A percentile compares a stretch with the other conserved stretches of the same genome.
phyloP scores from a whole-genome alignment of 257 asterid species.

The Coffea eugenioides region DNA sequence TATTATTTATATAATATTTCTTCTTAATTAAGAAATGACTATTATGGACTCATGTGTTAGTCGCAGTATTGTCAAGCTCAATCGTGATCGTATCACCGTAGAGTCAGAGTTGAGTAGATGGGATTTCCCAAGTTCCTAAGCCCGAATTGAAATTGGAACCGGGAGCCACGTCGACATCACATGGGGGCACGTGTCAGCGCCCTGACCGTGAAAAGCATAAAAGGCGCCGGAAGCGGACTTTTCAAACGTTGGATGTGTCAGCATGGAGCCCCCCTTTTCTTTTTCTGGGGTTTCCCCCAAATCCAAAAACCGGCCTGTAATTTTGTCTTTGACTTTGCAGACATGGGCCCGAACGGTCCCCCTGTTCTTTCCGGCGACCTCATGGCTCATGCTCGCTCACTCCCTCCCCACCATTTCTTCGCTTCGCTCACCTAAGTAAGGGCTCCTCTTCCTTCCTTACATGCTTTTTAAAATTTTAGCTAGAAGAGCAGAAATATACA shows the following conservation, averaged over 20 bases:
- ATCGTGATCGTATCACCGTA: too few relatives aligned
- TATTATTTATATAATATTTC: too few relatives aligned
- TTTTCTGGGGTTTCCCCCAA: not conserved
- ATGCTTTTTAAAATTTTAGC: too few relatives aligned
- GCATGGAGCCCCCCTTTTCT: not conserved
- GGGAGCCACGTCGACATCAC: slow-evolving; percentile 42
- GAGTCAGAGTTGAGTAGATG: not conserved
- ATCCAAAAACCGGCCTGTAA: slow-evolving; percentile 27
- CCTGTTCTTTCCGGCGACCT: slow-evolving; percentile 29
- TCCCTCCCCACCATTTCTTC: not conserved
- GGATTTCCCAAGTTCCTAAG: slow-evolving; percentile 11
- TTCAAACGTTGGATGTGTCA: slow-evolving; percentile 21
- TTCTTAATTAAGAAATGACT: too few relatives aligned
- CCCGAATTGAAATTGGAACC: slow-evolving; percentile 20
- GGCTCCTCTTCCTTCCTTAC: too few relatives aligned
- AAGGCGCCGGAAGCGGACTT: slow-evolving; percentile 15
- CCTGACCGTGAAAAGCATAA: slow-evolving; percentile 18
- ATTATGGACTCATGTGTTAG: too few relatives aligned
- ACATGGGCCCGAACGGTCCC: slow-evolving; percentile 39
- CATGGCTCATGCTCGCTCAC: not conserved
- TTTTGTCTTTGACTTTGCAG: slow-evolving; percentile 31
- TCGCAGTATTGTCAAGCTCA: too few relatives aligned
- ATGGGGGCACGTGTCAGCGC: slow-evolving; percentile 34
- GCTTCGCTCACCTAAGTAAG: too few relatives aligned
- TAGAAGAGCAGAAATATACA: too few relatives aligned